Evolutionary conservation across 2,329 filamentous ascomycete genomes (phyloP).

Genomic region (Moelleriella libera): DNA sequence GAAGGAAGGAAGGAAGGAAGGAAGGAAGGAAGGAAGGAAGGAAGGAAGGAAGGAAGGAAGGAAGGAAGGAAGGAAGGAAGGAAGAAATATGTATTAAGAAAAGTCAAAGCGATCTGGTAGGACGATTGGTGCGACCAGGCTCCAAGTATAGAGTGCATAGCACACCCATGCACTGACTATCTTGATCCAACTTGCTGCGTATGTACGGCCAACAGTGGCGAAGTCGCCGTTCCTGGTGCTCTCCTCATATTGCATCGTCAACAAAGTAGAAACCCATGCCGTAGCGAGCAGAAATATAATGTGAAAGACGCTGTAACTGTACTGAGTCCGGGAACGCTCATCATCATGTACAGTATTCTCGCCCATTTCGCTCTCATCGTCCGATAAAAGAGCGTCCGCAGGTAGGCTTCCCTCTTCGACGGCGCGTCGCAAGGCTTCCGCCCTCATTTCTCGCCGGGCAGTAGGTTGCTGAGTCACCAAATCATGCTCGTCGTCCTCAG

Average conservation of each 20-base stretch:
- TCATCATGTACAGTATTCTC: slow-evolving; percentile 63
- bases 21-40: too few species aligned
- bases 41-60: too few species aligned
- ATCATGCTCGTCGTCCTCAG: slow-evolving; percentile 69
- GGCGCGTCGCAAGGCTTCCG: slow-evolving; percentile 77
- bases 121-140: slow-evolving; percentile 70
- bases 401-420: slow-evolving; percentile 88
- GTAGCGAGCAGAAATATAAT: slow-evolving; percentile 96
- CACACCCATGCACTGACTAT: slow-evolving; percentile 96
- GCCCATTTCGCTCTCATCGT: slow-evolving; percentile 51
- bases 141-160: slow-evolving; percentile 90
- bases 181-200: slow-evolving; percentile 98
- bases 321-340: slow-evolving; percentile 79
- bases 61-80: neutral
- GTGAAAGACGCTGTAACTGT: slow-evolving; percentile 93
- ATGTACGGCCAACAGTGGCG: slow-evolving; percentile 83
- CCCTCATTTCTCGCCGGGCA: slow-evolving; percentile 77
- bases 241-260: slow-evolving; percentile 61
- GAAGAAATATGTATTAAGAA: slow-evolving; percentile 7
- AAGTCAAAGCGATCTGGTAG: slow-evolving; percentile 76
- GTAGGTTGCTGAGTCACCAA: slow-evolving; percentile 76
- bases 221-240: slow-evolving; percentile 56
- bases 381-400: slow-evolving; percentile 72
- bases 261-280: slow-evolving; percentile 83
- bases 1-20: too few species aligned